A percentile compares a stretch with the other conserved stretches of the same genome.
Evolutionary conservation across 2,329 filamentous ascomycete genomes (phyloP).

Genomic region (Leptographium galeiforme): DNA sequence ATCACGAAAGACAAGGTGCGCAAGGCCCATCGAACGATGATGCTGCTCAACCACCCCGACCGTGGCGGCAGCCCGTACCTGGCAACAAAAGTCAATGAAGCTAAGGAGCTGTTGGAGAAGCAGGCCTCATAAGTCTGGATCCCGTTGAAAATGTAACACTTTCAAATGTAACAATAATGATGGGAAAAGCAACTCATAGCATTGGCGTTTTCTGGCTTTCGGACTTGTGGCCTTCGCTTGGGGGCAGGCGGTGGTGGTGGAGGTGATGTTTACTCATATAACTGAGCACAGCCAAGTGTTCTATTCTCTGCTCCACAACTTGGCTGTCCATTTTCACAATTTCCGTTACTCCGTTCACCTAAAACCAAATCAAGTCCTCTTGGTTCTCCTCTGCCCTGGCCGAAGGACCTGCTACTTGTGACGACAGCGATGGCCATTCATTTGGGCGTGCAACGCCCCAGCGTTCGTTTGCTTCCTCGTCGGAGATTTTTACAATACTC

Average conservation of each 20-base stretch:
- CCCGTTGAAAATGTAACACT: neutral
- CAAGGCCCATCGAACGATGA: conserved; percentile 87
- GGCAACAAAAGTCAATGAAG: conserved; percentile 96
- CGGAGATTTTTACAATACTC: neutral
- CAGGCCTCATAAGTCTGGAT: conserved; percentile 4
- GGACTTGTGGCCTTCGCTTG: neutral
- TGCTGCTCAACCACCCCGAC: conserved; percentile 97
- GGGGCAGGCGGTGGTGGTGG: neutral
- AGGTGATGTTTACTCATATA: neutral
- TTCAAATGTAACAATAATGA: conserved; percentile 6
- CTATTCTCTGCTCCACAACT: conserved; percentile 1
- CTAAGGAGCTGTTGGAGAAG: conserved; percentile 92
- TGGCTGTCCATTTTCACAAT: neutral
- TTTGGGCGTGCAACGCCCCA: neutral
- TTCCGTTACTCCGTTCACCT: neutral
- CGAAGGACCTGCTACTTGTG: neutral
- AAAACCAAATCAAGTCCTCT: neutral
- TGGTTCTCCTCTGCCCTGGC: neutral
- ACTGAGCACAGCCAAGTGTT: neutral
- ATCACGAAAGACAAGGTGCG: conserved; percentile 87
- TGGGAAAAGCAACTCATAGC: conserved; percentile 4
- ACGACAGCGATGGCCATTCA: neutral
- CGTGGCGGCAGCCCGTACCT: conserved; percentile 92
- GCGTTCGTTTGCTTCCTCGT: neutral
- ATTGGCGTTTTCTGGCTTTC: conserved; percentile 4